phyloP scores from a whole-genome alignment of 768 basidiomycete genomes.

The Xerocomus spinulosus region DNA sequence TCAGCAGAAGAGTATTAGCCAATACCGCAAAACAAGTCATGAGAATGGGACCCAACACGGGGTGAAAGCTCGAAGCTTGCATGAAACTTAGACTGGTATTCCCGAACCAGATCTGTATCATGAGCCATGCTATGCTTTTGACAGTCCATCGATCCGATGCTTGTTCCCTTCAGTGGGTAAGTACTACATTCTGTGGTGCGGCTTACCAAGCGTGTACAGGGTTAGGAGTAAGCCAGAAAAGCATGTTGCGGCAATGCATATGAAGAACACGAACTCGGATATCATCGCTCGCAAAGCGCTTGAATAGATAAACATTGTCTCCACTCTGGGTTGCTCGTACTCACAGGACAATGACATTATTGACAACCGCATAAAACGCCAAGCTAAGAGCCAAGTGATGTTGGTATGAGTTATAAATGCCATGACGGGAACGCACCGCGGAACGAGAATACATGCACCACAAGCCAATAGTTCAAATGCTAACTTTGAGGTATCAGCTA shows the following conservation, averaged over 20 bases:
- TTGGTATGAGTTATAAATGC: not conserved
- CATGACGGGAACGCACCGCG: constrained; percentile 45
- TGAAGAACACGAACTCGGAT: constrained; percentile 73
- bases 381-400: constrained; percentile 37
- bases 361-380: constrained; percentile 75
- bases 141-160: constrained; percentile 26
- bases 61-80: constrained; percentile 57
- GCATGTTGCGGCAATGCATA: constrained; percentile 69
- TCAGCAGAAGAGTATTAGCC: constrained; percentile 73
- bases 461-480: constrained; percentile 84
- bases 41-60: constrained; percentile 69
- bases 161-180: constrained; percentile 29
- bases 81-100: constrained; percentile 61
- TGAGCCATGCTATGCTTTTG: constrained; percentile 70
- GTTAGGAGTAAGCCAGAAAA: constrained; percentile 74
- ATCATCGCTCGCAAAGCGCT: constrained; percentile 84
- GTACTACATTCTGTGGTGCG: not conserved
- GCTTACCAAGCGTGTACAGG: constrained; percentile 46
- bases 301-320: constrained; percentile 6
- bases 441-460: constrained; percentile 81
- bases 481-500: constrained; percentile 46
- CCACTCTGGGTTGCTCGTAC: constrained; percentile 18
- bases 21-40: constrained; percentile 80
- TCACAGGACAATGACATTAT: constrained; percentile 76
- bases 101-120: constrained; percentile 87